phyloP scores from a whole-genome alignment of 306 rosid genomes.

The Malus asiatica region DNA sequence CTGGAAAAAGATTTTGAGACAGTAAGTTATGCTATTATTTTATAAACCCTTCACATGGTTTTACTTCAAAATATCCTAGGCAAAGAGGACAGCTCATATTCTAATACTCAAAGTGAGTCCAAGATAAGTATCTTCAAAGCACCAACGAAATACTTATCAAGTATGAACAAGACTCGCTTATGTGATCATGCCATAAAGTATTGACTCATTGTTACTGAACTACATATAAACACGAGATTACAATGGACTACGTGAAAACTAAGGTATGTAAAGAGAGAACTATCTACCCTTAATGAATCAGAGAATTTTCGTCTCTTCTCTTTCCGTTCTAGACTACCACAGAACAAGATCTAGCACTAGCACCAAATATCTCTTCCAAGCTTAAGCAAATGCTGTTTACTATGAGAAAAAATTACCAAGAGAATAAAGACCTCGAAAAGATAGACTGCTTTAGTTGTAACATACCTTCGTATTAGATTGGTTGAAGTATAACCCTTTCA shows the following conservation, averaged over 20 bases:
- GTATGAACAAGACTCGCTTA: not conserved
- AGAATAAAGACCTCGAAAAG: not conserved
- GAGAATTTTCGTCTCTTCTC: not conserved
- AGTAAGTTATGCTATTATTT: not conserved
- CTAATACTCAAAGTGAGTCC: not conserved
- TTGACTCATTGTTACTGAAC: not conserved
- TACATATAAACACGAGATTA: not conserved
- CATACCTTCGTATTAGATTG: slow-evolving; percentile 83
- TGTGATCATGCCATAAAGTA: not conserved
- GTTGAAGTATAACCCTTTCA: slow-evolving; percentile 90
- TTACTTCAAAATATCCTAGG: not conserved
- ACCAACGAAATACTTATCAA: not conserved
- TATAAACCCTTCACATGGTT: not conserved
- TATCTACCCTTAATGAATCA: not conserved
- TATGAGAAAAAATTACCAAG: not conserved
- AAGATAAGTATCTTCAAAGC: not conserved
- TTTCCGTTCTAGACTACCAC: not conserved
- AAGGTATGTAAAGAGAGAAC: not conserved
- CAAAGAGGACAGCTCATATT: not conserved
- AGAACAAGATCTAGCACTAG: not conserved
- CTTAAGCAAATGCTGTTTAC: not conserved
- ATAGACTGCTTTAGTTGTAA: not conserved
- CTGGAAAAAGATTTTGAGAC: not conserved
- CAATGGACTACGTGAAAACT: not conserved
- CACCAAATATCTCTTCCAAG: not conserved